Evolutionary conservation across 1,284 basidiomycete genomes (phyloP), one percentile per base, ranked within the genome.

Genomic region (Baeospora myosura): DNA sequence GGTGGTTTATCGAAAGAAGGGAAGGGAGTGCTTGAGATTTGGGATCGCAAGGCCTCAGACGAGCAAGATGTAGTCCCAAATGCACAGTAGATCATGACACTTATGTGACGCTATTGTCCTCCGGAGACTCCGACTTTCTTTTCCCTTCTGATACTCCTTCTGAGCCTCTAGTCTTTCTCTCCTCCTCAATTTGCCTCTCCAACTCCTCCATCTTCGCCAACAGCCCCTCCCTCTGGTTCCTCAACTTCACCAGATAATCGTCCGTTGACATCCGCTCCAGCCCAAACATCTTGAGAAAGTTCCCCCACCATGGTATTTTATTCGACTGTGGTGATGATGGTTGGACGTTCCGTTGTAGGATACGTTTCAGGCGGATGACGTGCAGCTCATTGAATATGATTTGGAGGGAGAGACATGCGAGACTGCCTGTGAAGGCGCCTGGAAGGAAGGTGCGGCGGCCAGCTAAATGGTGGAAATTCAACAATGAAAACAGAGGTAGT

Each of bases 381-480:
- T 60, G 61, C n/a, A 77, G 46, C 56, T 87, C 81, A 52, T 88
- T 88, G 58, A 65, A 78, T 12, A 65, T 64, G 46, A 74, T 63
- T 52, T 88, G 86, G 11, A 85, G 55, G 16, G 76, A 34, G 1
- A 74, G 66, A 50, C 81, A 82, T 18, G 71, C 56, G 2, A 74
- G 48, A 11, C 69, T 69, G 16, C 72, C 76, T 0, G 78, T 78
- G 2, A 72, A 49, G 22, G 74, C 65, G 12, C 80, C 82, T 0
- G 81, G 66, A 34, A 71, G 36, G 23, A 63, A 53, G 26, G 62
- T 62, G 16, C 56, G 52, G 44, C 53, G 59, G 28, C 69, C 69
- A 42, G 64, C 71, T 73, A 37, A 20, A 39, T 31, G n/a, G n/a
- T n/a, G n/a, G 14, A 16, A 34, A 5, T 30, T 14, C 3, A 38